Percentiles rank a stretch among this genome's conserved stretches.
phyloP scores from a whole-genome alignment of 805 yeast genomes.

The Sugiyamaella lignohabitans region DNA sequence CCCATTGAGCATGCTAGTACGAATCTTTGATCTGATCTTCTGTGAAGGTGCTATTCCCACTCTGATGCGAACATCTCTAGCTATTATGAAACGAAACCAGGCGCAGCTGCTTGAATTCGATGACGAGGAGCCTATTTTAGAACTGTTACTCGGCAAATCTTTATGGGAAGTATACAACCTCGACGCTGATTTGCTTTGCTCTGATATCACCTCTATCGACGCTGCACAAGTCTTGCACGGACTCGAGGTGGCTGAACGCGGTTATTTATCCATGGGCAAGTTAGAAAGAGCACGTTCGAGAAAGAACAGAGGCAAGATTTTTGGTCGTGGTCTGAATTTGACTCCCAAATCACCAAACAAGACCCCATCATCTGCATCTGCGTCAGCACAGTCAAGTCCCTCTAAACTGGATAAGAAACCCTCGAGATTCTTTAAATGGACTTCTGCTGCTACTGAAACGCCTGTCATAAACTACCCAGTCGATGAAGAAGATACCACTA shows the following conservation, averaged over 20 bases:
- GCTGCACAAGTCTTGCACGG: conserved; percentile 3
- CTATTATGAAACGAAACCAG: conserved; percentile 45
- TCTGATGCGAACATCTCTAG: conserved; percentile 50
- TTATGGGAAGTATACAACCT: conserved; percentile 39
- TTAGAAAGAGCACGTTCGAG: conserved; percentile 1
- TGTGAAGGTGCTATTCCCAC: conserved; percentile 50
- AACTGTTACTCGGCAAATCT: conserved; percentile 35
- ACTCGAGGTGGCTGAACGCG: conserved; percentile 2
- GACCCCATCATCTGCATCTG: conserved; percentile 1
- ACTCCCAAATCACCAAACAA: background rate
- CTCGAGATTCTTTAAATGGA: background rate
- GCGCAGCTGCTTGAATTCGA: conserved; percentile 32
- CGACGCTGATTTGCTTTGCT: conserved; percentile 33
- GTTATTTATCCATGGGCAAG: background rate
- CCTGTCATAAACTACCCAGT: background rate
- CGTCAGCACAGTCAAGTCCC: background rate
- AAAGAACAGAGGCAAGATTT: background rate
- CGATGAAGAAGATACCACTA: background rate
- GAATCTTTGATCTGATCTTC: conserved; percentile 45
- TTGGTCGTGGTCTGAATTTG: background rate
- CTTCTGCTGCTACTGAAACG: background rate
- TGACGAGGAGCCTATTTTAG: conserved; percentile 38
- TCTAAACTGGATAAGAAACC: background rate
- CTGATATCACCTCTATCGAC: conserved; percentile 23
- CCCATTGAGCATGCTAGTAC: conserved; percentile 47